phyloP scores from a whole-genome alignment of 331 rosid species.

The Malus hybrid region DNA sequence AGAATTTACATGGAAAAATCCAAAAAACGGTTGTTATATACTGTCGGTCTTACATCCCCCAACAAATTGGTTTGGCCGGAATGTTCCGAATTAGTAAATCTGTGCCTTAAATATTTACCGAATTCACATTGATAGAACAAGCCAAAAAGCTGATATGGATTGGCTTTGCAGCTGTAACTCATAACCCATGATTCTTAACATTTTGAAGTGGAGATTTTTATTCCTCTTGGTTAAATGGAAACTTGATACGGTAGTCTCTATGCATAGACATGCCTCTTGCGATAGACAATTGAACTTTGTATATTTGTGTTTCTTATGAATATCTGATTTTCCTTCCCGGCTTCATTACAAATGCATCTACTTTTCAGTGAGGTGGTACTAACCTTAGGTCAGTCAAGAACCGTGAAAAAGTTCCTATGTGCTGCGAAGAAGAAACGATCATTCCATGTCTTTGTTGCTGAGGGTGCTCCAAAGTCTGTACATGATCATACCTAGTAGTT shows the following conservation, averaged over 20 bases:
- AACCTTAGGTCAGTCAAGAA: conserved; percentile 9
- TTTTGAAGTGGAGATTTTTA: neutral
- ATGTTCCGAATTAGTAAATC: neutral
- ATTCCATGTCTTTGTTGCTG: conserved; percentile 1
- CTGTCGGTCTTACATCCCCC: neutral
- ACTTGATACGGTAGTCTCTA: neutral
- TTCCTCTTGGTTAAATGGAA: neutral
- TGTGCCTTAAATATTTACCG: neutral
- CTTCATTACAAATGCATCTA: neutral
- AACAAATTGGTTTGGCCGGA: neutral
- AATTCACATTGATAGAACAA: neutral
- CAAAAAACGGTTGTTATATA: neutral
- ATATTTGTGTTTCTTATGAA: neutral
- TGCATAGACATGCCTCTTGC: neutral
- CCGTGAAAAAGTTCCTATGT: conserved; percentile 5
- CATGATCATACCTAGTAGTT: neutral
- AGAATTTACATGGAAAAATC: neutral
- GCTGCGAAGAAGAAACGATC: conserved; percentile 10
- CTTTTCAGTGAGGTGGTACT: conserved; percentile 15
- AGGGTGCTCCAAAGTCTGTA: conserved; percentile 15
- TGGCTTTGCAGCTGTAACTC: neutral
- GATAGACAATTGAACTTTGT: neutral
- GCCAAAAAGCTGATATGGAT: neutral
- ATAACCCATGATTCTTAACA: neutral
- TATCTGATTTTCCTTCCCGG: neutral